Conservation (phyloP, 169 alveolate genomes). For the Plasmodium vivax region DNA sequence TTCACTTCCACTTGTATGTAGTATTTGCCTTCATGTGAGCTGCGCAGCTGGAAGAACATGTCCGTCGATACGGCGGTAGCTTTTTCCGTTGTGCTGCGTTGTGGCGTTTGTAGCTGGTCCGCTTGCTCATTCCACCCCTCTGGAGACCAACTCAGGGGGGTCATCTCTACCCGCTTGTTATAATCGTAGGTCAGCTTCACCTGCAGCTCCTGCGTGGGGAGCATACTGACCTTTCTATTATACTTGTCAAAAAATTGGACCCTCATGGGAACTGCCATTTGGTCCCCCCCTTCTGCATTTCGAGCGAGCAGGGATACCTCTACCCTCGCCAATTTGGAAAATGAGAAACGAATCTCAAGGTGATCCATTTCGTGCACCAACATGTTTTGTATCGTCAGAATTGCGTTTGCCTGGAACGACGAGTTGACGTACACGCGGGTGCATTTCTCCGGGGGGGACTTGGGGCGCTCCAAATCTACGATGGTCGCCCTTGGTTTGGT, state of each 20-base stretch:
- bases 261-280: background rate
- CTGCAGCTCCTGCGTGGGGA: slow-evolving; percentile 1
- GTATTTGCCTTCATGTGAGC: slow-evolving; percentile 12
- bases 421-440: slow-evolving; percentile 19
- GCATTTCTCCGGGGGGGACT: background rate
- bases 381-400: background rate
- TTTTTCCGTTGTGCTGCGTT: background rate
- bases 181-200: slow-evolving; percentile 31
- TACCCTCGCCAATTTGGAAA: slow-evolving; percentile 12
- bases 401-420: background rate
- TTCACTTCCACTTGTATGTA: slow-evolving; percentile 61
- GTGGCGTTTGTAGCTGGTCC: background rate
- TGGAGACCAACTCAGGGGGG: background rate
- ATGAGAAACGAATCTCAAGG: background rate
- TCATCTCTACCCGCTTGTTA: background rate
- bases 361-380: slow-evolving; percentile 11
- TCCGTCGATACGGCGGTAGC: background rate
- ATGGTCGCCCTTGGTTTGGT: background rate
- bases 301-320: background rate
- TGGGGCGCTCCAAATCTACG: background rate
- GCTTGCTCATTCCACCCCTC: background rate
- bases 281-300: background rate
- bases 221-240: slow-evolving; percentile 16
- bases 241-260: slow-evolving; percentile 18
- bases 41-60: slow-evolving; percentile 16